Evolutionary conservation across 371 early-diverging fungal species (phyloP).

Genomic region (Rhizopus delemar): DNA sequence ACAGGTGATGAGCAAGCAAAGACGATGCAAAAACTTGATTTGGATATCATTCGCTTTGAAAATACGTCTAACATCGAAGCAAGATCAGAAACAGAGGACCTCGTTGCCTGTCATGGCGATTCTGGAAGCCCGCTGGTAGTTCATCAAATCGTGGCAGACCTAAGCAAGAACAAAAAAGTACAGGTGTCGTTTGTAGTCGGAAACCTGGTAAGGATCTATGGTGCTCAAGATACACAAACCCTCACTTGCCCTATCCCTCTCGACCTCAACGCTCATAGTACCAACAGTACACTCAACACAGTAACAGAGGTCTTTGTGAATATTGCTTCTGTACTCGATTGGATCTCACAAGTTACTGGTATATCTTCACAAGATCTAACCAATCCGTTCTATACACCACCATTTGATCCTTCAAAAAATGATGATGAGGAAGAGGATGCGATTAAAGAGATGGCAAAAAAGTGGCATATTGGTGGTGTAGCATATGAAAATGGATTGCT

Average conservation of each 20-base stretch:
- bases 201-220: slow-evolving; percentile 40
- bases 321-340: slow-evolving; percentile 13
- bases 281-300: neutral
- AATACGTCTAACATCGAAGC: slow-evolving; percentile 21
- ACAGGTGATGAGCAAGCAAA: slow-evolving; percentile 22
- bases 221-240: slow-evolving; percentile 33
- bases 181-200: slow-evolving; percentile 33
- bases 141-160: slow-evolving; percentile 7
- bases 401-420: neutral
- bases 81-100: slow-evolving; percentile 18
- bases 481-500: neutral
- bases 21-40: slow-evolving; percentile 22
- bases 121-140: slow-evolving; percentile 41
- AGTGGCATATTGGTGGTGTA: slow-evolving; percentile 2
- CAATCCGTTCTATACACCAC: slow-evolving; percentile 23
- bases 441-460: neutral
- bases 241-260: slow-evolving; percentile 36
- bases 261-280: neutral
- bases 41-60: slow-evolving; percentile 30
- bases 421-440: neutral
- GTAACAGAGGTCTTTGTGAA: slow-evolving; percentile 26
- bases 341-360: slow-evolving; percentile 21
- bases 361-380: slow-evolving; percentile 13
- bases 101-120: slow-evolving; percentile 48
- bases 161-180: neutral